phyloP scores from a whole-genome alignment of 345 rosid genomes.

The Boechera divaricarpa region DNA sequence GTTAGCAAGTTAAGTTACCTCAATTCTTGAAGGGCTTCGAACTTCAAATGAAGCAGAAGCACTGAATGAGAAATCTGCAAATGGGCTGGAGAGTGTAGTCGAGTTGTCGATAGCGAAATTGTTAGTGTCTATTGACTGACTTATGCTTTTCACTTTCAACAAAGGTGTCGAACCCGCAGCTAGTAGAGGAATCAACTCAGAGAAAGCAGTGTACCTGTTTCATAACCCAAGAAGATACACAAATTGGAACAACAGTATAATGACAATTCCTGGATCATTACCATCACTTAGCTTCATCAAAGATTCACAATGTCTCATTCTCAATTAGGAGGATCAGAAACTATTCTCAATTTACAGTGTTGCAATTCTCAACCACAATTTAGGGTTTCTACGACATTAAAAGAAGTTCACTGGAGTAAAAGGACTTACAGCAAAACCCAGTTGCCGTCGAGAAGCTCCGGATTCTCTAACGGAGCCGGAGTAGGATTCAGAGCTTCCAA shows the following conservation, averaged over 20 bases:
- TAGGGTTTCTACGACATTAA: background rate
- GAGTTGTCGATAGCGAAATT: slow-evolving; percentile 66
- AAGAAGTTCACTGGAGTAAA: background rate
- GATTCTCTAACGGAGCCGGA: slow-evolving; percentile 65
- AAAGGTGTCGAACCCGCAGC: slow-evolving; percentile 78
- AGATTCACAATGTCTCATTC: slow-evolving; percentile 18
- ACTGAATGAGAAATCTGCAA: slow-evolving; percentile 85
- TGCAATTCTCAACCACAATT: background rate
- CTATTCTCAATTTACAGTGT: background rate
- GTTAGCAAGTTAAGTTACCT: slow-evolving; percentile 52
- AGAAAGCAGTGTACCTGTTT: slow-evolving; percentile 86
- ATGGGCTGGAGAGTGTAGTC: slow-evolving; percentile 71
- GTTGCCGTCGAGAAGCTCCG: slow-evolving; percentile 77
- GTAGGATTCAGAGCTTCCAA: slow-evolving; percentile 86
- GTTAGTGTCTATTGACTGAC: slow-evolving; percentile 64
- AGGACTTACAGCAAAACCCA: slow-evolving; percentile 90
- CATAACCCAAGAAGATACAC: slow-evolving; percentile 3
- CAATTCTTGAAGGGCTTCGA: slow-evolving; percentile 84
- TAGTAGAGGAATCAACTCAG: slow-evolving; percentile 89
- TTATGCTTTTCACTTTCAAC: slow-evolving; percentile 72
- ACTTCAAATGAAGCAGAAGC: slow-evolving; percentile 82
- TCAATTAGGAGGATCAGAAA: background rate
- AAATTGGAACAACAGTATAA: background rate
- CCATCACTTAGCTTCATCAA: slow-evolving; percentile 9
- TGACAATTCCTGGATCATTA: background rate